phyloP scores from a whole-genome alignment of 805 yeast genomes.

The Hanseniaspora clermontiae region DNA sequence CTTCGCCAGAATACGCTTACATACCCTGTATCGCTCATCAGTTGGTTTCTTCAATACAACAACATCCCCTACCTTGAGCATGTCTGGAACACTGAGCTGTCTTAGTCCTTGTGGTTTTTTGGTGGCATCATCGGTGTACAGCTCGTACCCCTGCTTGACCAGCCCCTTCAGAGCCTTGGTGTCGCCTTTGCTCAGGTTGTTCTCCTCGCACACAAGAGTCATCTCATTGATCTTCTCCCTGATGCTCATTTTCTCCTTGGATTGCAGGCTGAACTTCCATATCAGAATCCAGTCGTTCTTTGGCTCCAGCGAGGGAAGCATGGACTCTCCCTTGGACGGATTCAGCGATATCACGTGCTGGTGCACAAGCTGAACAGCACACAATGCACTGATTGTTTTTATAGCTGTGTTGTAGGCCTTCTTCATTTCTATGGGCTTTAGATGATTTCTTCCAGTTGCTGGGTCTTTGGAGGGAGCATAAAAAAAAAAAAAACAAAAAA shows the following conservation, averaged over 20 bases:
- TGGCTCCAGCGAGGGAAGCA: slow-evolving; percentile 79
- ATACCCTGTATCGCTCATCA: slow-evolving; percentile 70
- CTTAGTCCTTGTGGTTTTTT: not conserved
- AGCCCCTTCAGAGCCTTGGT: not conserved
- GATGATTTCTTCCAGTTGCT: not conserved
- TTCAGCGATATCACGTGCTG: slow-evolving; percentile 3
- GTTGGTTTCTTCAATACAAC: slow-evolving; percentile 84
- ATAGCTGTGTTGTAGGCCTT: not conserved
- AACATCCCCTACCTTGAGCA: slow-evolving; percentile 64
- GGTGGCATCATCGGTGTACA: not conserved
- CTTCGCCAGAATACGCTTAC: slow-evolving; percentile 91
- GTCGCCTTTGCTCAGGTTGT: not conserved
- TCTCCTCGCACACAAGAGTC: not conserved
- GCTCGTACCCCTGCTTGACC: not conserved
- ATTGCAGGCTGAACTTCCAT: slow-evolving; percentile 7
- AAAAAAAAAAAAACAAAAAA: not conserved
- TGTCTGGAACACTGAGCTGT: not conserved
- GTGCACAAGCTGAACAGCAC: slow-evolving; percentile 1
- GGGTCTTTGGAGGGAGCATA: not conserved
- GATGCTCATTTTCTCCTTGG: not conserved
- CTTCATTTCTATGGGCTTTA: not conserved
- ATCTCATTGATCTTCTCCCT: not conserved
- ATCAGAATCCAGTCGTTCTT: slow-evolving; percentile 43
- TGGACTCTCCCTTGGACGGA: slow-evolving; percentile 74
- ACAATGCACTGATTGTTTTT: slow-evolving; percentile 1